These are phyloP conservation scores for Phalaenopsis aphrodite DNA, from an alignment of 106 monocot genomes.

Conservation along the genomic window DNA sequence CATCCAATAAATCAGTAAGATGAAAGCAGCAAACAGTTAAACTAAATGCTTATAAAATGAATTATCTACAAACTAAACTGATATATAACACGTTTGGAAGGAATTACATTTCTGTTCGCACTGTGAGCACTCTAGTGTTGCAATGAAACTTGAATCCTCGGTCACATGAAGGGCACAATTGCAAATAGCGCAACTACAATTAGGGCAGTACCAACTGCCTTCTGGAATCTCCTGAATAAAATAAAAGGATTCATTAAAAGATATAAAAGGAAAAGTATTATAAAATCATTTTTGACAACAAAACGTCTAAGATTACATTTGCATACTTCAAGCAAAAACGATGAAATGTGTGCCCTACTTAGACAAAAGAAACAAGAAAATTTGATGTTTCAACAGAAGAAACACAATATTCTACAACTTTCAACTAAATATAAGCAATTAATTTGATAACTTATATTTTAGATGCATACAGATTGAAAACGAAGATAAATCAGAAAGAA, in stretches of 20 bases:
- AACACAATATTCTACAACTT: too few relatives aligned
- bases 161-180: slow-evolving; percentile 19
- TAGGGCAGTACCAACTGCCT: slow-evolving; percentile 79
- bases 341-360: not conserved
- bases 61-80: not conserved
- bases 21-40: not conserved
- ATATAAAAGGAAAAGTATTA: not conserved
- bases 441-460: too few relatives aligned
- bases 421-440: too few relatives aligned
- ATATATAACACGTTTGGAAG: not conserved
- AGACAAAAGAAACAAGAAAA: too few relatives aligned
- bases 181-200: slow-evolving; percentile 60
- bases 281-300: not conserved
- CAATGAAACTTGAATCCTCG: slow-evolving; percentile 19
- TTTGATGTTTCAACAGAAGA: too few relatives aligned
- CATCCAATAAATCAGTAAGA: not conserved
- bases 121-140: slow-evolving; percentile 46
- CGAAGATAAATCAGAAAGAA: too few relatives aligned
- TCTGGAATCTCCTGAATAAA: slow-evolving; percentile 69
- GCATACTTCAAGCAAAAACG: not conserved
- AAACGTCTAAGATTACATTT: not conserved
- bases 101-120: slow-evolving; percentile 74
- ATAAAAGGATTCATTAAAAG: not conserved
- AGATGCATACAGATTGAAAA: too few relatives aligned
- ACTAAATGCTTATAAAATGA: not conserved